These are phyloP conservation scores for Penstemon davidsonii DNA, from an alignment of 257 asterid species.

Conservation along the genomic window DNA sequence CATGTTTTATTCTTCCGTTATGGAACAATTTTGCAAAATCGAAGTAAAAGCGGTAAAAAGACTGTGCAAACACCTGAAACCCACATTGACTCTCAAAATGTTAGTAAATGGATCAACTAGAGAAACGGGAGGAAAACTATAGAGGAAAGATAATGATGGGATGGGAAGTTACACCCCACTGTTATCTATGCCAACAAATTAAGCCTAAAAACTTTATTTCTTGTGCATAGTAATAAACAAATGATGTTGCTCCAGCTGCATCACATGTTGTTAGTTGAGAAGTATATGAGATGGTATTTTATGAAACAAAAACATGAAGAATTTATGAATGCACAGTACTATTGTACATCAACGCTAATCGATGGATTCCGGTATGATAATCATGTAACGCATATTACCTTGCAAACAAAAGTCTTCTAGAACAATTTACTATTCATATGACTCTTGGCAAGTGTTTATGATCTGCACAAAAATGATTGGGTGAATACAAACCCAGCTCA, in stretches of 20 bases:
- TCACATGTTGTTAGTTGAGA: neutral
- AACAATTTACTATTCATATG: constrained; percentile 39
- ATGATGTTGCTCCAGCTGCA: neutral
- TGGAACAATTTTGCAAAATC: neutral
- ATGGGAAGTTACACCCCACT: neutral
- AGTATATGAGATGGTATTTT: neutral
- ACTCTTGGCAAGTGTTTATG: constrained; percentile 44
- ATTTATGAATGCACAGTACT: neutral
- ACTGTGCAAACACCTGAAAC: neutral
- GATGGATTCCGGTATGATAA: constrained; percentile 23
- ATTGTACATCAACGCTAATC: constrained; percentile 10
- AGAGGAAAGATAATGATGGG: neutral
- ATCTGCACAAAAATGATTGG: constrained; percentile 72
- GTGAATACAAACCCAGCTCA: constrained; percentile 55
- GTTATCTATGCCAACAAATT: neutral
- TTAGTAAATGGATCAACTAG: neutral
- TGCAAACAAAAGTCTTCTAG: constrained; percentile 41
- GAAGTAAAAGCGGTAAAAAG: neutral
- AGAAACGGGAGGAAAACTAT: neutral
- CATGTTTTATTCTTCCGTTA: neutral
- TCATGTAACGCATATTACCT: constrained; percentile 38
- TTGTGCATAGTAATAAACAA: neutral
- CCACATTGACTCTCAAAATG: neutral
- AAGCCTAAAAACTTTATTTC: neutral
- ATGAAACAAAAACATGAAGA: neutral